These are phyloP conservation scores for Dujonia santamariae DNA, from an alignment of 1,139 yeast species.

Conservation along the genomic window DNA sequence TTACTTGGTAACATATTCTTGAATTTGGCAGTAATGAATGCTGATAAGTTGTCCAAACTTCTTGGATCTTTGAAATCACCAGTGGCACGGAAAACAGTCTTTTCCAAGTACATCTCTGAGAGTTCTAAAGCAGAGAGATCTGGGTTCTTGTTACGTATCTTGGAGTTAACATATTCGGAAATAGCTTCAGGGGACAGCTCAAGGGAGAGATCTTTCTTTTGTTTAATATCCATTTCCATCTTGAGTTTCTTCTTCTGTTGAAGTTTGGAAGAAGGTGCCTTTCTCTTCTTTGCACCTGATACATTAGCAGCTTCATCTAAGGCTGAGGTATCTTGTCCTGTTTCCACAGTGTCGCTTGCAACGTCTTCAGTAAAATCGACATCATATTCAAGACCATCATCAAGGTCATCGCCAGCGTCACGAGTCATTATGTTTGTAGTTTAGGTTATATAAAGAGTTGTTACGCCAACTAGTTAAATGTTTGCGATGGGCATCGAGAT, in stretches of 20 bases:
- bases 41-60: slow-evolving; percentile 43
- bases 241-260: slow-evolving; percentile 54
- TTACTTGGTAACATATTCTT: slow-evolving; percentile 41
- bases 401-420: slow-evolving; percentile 50
- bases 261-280: slow-evolving; percentile 29
- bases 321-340: slow-evolving; percentile 11
- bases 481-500: slow-evolving; percentile 2
- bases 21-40: slow-evolving; percentile 42
- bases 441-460: not conserved
- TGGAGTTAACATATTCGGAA: slow-evolving; percentile 56
- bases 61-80: slow-evolving; percentile 47
- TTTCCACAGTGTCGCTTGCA: slow-evolving; percentile 17
- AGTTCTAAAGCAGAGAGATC: slow-evolving; percentile 64
- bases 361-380: slow-evolving; percentile 33
- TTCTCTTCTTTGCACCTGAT: slow-evolving; percentile 23
- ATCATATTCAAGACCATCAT: slow-evolving; percentile 63
- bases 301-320: slow-evolving; percentile 14
- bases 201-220: slow-evolving; percentile 47
- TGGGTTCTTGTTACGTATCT: slow-evolving; percentile 48
- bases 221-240: slow-evolving; percentile 55
- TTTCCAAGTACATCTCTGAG: slow-evolving; percentile 52
- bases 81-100: slow-evolving; percentile 48
- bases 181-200: slow-evolving; percentile 51
- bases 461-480: slow-evolving; percentile 1
- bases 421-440: slow-evolving; percentile 3